Conservation (phyloP, 805 yeast species). For the Wickerhamomyces mucosus region DNA sequence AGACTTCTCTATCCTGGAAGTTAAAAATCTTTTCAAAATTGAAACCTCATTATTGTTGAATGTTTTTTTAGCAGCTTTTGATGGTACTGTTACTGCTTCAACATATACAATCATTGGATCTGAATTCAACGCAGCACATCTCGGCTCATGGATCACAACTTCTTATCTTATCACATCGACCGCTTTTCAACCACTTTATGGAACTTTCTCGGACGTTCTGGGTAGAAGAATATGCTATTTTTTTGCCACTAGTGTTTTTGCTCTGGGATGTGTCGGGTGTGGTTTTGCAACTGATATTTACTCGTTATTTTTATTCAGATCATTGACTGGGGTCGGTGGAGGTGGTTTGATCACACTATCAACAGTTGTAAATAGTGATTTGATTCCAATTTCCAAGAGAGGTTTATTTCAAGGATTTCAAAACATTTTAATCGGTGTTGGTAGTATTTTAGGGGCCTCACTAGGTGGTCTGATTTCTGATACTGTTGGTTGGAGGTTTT, state of each 20-base stretch:
- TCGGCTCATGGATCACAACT: conserved; percentile 34
- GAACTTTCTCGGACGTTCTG: conserved; percentile 29
- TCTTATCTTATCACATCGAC: conserved; percentile 31
- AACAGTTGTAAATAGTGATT: conserved; percentile 30
- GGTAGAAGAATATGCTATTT: conserved; percentile 28
- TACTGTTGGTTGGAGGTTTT: conserved; percentile 31
- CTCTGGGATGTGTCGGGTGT: conserved; percentile 29
- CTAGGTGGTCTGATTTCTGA: conserved; percentile 29
- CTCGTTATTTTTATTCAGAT: conserved; percentile 25
- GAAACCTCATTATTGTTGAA: conserved; percentile 26
- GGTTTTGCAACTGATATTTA: conserved; percentile 22
- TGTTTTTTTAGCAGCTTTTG: conserved; percentile 37
- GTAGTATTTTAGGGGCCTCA: conserved; percentile 30
- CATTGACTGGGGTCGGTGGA: conserved; percentile 32
- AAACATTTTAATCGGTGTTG: conserved; percentile 26
- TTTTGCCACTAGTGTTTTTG: conserved; percentile 25
- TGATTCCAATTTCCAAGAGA: conserved; percentile 26
- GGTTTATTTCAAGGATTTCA: conserved; percentile 33
- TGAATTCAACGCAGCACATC: conserved; percentile 25
- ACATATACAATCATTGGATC: conserved; percentile 38
- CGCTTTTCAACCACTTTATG: conserved; percentile 33
- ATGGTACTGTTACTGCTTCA: conserved; percentile 39
- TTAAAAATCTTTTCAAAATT: conserved; percentile 22
- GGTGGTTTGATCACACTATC: conserved; percentile 31
- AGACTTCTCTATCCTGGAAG: conserved; percentile 6